Evolutionary conservation across 192 early-diverging fungal species (phyloP).

Genomic region (Powellomyces hirtus): DNA sequence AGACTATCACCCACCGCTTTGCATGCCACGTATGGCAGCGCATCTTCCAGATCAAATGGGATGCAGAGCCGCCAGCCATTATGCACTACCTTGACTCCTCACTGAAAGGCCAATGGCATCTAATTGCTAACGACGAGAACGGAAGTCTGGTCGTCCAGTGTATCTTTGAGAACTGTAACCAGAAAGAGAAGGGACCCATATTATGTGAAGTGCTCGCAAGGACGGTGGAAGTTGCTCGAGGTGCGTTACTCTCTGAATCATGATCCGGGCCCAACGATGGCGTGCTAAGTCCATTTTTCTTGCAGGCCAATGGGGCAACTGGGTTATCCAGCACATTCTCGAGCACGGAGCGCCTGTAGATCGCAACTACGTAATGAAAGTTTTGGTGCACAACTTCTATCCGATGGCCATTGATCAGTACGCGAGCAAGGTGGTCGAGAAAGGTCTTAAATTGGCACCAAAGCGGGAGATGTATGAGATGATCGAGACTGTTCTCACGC

Average conservation of each 20-base stretch:
- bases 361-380: conserved; percentile 50
- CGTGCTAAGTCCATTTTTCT: no score
- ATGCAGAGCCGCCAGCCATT: conserved; percentile 44
- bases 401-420: conserved; percentile 69
- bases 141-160: conserved; percentile 75
- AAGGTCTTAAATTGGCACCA: conserved; percentile 52
- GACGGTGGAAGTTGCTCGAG: conserved; percentile 63
- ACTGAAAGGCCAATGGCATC: conserved; percentile 59
- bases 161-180: conserved; percentile 70
- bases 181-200: conserved; percentile 64
- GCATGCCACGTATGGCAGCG: conserved; percentile 82
- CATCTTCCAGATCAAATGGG: conserved; percentile 71
- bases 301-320: conserved; percentile 76
- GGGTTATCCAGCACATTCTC: conserved; percentile 77
- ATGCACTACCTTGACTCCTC: conserved; percentile 61
- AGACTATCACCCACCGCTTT: conserved; percentile 73
- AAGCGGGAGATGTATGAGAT: conserved; percentile 46
- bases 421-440: conserved; percentile 76
- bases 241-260: no score
- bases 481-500: conserved; percentile 41
- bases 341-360: conserved; percentile 60
- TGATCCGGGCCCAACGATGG: background rate
- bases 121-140: conserved; percentile 73
- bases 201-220: conserved; percentile 60
- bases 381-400: conserved; percentile 42